A percentile compares a stretch with the other conserved stretches of the same genome.
Conservation (phyloP, 805 yeast species). For the Suhomyces xylopsoci region DNA sequence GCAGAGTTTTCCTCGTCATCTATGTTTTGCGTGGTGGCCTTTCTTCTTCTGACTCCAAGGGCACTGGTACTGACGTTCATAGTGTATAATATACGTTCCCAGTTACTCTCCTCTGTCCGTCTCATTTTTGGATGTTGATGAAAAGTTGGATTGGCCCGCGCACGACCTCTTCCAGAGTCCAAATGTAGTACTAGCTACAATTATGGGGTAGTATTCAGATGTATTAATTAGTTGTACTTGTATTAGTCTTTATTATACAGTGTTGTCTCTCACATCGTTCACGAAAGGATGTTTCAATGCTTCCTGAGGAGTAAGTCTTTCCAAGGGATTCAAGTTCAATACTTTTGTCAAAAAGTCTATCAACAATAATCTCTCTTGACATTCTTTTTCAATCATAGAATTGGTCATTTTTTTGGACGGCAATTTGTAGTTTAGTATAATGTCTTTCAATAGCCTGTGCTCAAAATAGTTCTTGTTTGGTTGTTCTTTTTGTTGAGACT, state of each 20-base stretch:
- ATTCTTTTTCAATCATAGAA: constrained; percentile 62
- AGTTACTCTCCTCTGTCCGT: neutral
- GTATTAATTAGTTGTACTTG: neutral
- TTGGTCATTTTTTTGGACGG: constrained; percentile 57
- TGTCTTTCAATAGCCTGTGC: constrained; percentile 60
- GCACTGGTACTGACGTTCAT: constrained; percentile 93
- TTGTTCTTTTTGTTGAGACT: constrained; percentile 49
- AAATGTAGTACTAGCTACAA: neutral
- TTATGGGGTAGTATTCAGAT: neutral
- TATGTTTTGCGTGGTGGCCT: constrained; percentile 51
- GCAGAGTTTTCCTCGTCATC: constrained; percentile 95
- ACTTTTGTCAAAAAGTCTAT: constrained; percentile 77
- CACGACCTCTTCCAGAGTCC: neutral
- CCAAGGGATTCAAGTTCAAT: constrained; percentile 83
- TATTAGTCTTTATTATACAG: neutral
- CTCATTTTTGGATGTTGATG: neutral
- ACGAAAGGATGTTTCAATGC: constrained; percentile 91
- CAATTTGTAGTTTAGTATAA: constrained; percentile 71
- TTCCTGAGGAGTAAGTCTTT: constrained; percentile 96
- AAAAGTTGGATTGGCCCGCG: neutral
- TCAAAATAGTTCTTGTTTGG: constrained; percentile 85
- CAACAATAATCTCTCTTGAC: constrained; percentile 65
- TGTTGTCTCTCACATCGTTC: constrained; percentile 27
- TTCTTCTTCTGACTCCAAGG: constrained; percentile 77
- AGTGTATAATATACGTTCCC: constrained; percentile 3